Base-by-base conservation (phyloP, 495 filamentous ascomycete species). In the Sabuloglossum arenarium region DNA sequence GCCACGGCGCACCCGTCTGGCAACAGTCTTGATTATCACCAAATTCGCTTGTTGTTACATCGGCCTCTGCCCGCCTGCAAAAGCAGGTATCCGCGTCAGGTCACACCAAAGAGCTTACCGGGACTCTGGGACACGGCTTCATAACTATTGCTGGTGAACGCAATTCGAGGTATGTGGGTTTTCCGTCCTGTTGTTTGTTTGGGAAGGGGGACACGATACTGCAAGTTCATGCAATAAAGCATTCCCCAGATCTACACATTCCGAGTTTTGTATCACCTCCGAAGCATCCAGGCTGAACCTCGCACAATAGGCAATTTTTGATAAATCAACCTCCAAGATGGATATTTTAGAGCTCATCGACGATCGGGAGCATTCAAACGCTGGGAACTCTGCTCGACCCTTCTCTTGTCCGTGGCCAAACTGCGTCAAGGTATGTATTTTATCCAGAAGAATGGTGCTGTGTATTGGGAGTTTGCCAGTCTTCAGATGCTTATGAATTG, bases 271-370 rank as follows among this genome's bases (percentile, higher is more conserved):
- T 51, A 30, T 19, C 23, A 51, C 28, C 23, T 51, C 24, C 5
- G 8, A 11, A 51, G 39, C 25, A 51, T 29, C 24, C 47, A 14
- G 24, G 47, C 47, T 51, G 25, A 51, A 43, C 39, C n/a, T 43
- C 39, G 39, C 12, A 21, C 39, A 43, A 43, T 43, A 43, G 39
- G 16, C 10, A 1, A 5, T 21, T 21, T 29, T 30, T 27, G 11
- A 51, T 5, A 51, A 1, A 51, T 19, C 14, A 51, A 5, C 28
- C 47, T 51, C 28, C 56, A 49, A 45, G 56, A 66, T 66, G 64
- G 64, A 66, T 59, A 66, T 66, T 57, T 53, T 66, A 52, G 64
- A 66, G 54, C 60, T 66, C 53, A 66, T 66, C 55, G 64, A 66
- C 57, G 64, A 66, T 58, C 63, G 64, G 37, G 64, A 66, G 55